Evolutionary conservation across 371 early-diverging fungal species (phyloP).

Genomic region (Rhizopus delemar): DNA sequence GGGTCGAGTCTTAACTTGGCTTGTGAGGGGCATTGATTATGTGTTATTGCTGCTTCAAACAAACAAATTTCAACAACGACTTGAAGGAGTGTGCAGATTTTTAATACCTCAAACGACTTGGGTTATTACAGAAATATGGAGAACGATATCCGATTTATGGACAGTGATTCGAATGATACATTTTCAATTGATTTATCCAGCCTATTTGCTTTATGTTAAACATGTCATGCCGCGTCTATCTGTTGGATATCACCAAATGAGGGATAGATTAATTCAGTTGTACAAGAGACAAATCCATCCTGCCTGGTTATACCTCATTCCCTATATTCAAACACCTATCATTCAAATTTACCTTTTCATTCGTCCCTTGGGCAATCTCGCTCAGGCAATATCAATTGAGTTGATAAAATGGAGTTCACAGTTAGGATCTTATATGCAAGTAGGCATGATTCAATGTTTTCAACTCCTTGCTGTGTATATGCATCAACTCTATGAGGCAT

Average conservation of each 20-base stretch:
- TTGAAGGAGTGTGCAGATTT: constrained; percentile 4
- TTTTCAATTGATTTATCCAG: constrained; percentile 10
- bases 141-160: neutral
- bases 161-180: neutral
- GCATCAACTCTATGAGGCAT: neutral
- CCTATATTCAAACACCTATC: neutral
- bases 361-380: too few relatives aligned
- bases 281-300: constrained; percentile 12
- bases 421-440: neutral
- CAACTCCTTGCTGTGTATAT: neutral
- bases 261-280: neutral
- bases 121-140: neutral
- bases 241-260: constrained; percentile 11
- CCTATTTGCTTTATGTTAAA: constrained; percentile 17
- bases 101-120: constrained; percentile 13
- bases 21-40: constrained; percentile 16
- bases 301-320: constrained; percentile 7
- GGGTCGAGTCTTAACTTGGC: constrained; percentile 16
- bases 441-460: neutral
- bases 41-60: constrained; percentile 16
- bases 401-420: too few relatives aligned
- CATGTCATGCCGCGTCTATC: constrained; percentile 22
- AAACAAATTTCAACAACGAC: constrained; percentile 13
- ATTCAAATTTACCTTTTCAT: too few relatives aligned
- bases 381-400: too few relatives aligned